A percentile compares a stretch with the other conserved stretches of the same genome.
phyloP scores from a whole-genome alignment of 2,329 filamentous ascomycete genomes.

The Rhytidhysteron rufulum region DNA sequence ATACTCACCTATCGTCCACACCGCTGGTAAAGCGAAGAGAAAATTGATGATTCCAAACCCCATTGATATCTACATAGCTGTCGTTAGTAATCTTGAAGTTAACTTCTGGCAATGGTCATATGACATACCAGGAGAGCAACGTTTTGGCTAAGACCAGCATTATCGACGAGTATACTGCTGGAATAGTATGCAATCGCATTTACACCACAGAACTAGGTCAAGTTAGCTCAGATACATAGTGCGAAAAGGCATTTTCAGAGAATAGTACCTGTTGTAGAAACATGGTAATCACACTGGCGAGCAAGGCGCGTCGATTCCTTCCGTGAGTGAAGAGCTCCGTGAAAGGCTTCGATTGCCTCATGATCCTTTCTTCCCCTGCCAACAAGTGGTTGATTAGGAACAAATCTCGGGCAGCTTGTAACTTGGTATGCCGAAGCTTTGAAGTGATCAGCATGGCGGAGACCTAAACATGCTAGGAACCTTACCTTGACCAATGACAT shows the following conservation, averaged over 20 bases:
- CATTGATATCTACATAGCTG: constrained; percentile 24
- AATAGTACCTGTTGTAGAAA: constrained; percentile 26
- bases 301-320: constrained; percentile 30
- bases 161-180: constrained; percentile 24
- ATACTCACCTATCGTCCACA: constrained; percentile 37
- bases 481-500: constrained; percentile 12
- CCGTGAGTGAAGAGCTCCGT: constrained; percentile 31
- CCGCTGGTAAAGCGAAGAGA: constrained; percentile 43
- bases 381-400: constrained; percentile 46
- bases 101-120: constrained; percentile 8
- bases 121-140: constrained; percentile 32
- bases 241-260: not conserved
- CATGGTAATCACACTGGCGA: constrained; percentile 32
- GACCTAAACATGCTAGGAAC: too few species aligned
- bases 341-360: constrained; percentile 26
- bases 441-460: too few species aligned
- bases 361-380: constrained; percentile 32
- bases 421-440: constrained; percentile 51
- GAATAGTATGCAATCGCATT: constrained; percentile 16
- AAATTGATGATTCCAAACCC: constrained; percentile 46
- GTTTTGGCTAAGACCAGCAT: constrained; percentile 31
- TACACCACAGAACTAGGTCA: constrained; percentile 23
- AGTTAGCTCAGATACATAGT: not conserved
- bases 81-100: not conserved
- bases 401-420: constrained; percentile 54